Evolutionary conservation across 78 protist species (phyloP).

Genomic region (Andalucia godoyi): DNA sequence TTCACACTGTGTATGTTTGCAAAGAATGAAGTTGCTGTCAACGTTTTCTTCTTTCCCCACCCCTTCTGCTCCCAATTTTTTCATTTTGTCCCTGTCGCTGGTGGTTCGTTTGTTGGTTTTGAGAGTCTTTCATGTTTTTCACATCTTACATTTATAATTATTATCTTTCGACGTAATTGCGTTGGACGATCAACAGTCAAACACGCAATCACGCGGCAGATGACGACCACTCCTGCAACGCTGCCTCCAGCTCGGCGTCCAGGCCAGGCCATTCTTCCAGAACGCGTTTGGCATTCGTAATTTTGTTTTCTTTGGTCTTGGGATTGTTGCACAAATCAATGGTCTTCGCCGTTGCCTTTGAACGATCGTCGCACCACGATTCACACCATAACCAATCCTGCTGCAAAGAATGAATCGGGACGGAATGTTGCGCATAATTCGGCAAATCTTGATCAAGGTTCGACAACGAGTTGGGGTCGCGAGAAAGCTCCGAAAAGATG

Average conservation of each 20-base stretch:
- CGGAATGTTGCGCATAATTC: slow-evolving; percentile 80
- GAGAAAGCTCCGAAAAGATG: slow-evolving; percentile 61
- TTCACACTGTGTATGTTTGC: too few relatives aligned
- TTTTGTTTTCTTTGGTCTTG: slow-evolving; percentile 88
- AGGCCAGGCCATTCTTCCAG: slow-evolving; percentile 38
- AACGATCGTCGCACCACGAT: slow-evolving; percentile 85
- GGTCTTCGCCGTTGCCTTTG: slow-evolving; percentile 79
- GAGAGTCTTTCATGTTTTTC: too few relatives aligned
- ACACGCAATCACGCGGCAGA: not conserved
- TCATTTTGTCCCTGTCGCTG: too few relatives aligned
- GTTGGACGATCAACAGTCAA: too few relatives aligned
- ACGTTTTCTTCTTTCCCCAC: too few relatives aligned
- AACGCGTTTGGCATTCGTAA: slow-evolving; percentile 60
- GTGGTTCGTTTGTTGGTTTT: too few relatives aligned
- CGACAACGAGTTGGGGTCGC: slow-evolving; percentile 56
- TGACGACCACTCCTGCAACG: not conserved
- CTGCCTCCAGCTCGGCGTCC: slow-evolving; percentile 7
- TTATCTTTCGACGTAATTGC: too few relatives aligned
- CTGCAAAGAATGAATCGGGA: slow-evolving; percentile 87
- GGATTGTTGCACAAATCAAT: slow-evolving; percentile 98
- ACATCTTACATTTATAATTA: too few relatives aligned
- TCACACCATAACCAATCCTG: slow-evolving; percentile 98
- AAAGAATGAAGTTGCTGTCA: too few relatives aligned
- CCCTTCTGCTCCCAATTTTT: too few relatives aligned
- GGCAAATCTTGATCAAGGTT: slow-evolving; percentile 95